Evolutionary conservation across 2,329 filamentous ascomycete genomes (phyloP).

Genomic region (Nemania bipapillata): DNA sequence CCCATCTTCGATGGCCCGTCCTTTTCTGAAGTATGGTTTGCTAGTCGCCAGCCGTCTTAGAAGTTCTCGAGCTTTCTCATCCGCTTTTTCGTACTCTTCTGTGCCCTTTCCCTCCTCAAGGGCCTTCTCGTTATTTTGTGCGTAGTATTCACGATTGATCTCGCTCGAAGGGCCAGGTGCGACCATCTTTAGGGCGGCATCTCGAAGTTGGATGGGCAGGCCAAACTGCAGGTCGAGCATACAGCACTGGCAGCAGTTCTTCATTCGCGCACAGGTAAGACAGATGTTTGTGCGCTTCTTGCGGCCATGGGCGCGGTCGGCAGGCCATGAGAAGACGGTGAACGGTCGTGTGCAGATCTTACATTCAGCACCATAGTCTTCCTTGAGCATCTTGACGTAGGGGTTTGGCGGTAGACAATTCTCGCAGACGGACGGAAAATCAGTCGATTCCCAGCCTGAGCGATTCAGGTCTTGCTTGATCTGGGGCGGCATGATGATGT

Average conservation of each 20-base stretch:
- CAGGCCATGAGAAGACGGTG: constrained; percentile 94
- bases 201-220: constrained; percentile 90
- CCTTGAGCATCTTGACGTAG: constrained; percentile 98
- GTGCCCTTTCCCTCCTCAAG: constrained; percentile 89
- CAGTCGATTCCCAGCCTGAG: constrained; percentile 93
- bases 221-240: constrained; percentile 98
- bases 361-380: constrained; percentile 90
- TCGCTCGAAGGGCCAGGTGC: constrained; percentile 90
- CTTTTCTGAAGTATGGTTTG: constrained; percentile 94
- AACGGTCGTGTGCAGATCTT: constrained; percentile 93
- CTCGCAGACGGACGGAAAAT: constrained; percentile 89
- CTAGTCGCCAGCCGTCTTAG: constrained; percentile 85
- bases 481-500: constrained; percentile 76
- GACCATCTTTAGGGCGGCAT: constrained; percentile 97
- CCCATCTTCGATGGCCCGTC: constrained; percentile 75
- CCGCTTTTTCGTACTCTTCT: constrained; percentile 95
- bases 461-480: constrained; percentile 97
- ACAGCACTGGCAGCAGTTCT: constrained; percentile 99
- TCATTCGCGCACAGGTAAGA: constrained; percentile 93
- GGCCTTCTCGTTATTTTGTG: constrained; percentile 94
- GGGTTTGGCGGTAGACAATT: constrained; percentile 95
- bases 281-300: constrained; percentile 96
- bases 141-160: constrained; percentile 97
- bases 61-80: constrained; percentile 93
- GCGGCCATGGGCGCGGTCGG: constrained; percentile 84